phyloP scores from a whole-genome alignment of 73 alveolate genomes.

The Stentor coeruleus region DNA sequence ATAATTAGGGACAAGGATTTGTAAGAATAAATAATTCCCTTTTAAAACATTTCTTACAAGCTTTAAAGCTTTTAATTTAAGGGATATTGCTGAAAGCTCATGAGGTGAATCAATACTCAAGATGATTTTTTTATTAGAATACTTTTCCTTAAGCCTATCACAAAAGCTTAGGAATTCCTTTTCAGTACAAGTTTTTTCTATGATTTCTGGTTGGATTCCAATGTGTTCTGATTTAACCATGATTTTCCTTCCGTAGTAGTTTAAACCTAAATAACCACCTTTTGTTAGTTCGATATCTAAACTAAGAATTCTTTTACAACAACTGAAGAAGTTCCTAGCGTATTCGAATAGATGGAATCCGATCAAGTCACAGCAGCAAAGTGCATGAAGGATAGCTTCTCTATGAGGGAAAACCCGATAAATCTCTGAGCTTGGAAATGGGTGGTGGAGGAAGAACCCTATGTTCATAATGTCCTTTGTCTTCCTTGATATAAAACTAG shows the following conservation, averaged over 20 bases:
- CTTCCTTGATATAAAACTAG: slow-evolving; percentile 38
- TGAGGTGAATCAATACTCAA: slow-evolving; percentile 48
- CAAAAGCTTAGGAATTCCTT: slow-evolving; percentile 24
- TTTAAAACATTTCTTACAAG: slow-evolving; percentile 30
- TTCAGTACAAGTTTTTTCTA: slow-evolving; percentile 36
- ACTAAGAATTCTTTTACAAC: slow-evolving; percentile 69
- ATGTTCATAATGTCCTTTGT: slow-evolving; percentile 32
- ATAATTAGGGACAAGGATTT: slow-evolving; percentile 36
- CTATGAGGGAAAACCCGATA: slow-evolving; percentile 43
- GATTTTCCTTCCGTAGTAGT: slow-evolving; percentile 69
- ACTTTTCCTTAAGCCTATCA: background rate
- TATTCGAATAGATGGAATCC: slow-evolving; percentile 82
- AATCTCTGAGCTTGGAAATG: slow-evolving; percentile 61
- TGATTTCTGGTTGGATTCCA: slow-evolving; percentile 58
- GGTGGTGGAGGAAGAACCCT: slow-evolving; percentile 59
- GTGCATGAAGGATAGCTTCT: slow-evolving; percentile 41
- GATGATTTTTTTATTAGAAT: slow-evolving; percentile 29
- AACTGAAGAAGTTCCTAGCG: slow-evolving; percentile 72
- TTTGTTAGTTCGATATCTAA: slow-evolving; percentile 62
- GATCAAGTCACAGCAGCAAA: slow-evolving; percentile 69
- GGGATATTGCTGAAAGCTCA: slow-evolving; percentile 48
- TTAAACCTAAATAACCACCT: slow-evolving; percentile 75
- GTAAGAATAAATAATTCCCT: slow-evolving; percentile 25
- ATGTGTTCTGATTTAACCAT: slow-evolving; percentile 71
- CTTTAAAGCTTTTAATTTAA: slow-evolving; percentile 44